Conservation (phyloP, 768 basidiomycete genomes). For the Phaeotremella fagi region DNA sequence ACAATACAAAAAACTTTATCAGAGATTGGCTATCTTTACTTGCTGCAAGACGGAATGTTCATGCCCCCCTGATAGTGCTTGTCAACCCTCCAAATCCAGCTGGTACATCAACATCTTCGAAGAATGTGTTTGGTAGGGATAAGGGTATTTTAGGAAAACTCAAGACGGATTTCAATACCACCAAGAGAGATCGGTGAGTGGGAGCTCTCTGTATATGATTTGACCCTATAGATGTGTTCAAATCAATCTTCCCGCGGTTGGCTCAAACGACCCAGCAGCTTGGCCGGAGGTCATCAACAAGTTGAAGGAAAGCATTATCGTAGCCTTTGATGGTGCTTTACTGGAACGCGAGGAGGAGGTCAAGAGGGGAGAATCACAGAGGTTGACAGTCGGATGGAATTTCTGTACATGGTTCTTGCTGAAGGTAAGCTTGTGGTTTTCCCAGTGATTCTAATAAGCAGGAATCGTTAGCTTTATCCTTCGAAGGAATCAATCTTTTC, state of each 20-base stretch:
- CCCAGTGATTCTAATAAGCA: slow-evolving; percentile 44
- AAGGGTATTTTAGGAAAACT: slow-evolving; percentile 81
- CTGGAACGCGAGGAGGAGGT: slow-evolving; percentile 83
- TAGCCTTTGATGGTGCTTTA: slow-evolving; percentile 75
- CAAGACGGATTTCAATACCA: slow-evolving; percentile 81
- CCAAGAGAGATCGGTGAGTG: slow-evolving; percentile 74
- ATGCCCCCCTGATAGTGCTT: slow-evolving; percentile 90
- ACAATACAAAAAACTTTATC: slow-evolving; percentile 72
- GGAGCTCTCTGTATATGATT: neutral
- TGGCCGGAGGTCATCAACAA: slow-evolving; percentile 87
- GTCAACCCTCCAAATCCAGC: slow-evolving; percentile 59
- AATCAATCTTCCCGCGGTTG: slow-evolving; percentile 49
- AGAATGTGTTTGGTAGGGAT: slow-evolving; percentile 75
- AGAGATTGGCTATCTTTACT: slow-evolving; percentile 81
- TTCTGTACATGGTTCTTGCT: slow-evolving; percentile 95
- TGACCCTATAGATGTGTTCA: slow-evolving; percentile 32
- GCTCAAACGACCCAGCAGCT: slow-evolving; percentile 66
- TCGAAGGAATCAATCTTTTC: slow-evolving; percentile 78
- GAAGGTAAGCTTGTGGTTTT: slow-evolving; percentile 59
- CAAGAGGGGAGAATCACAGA: slow-evolving; percentile 77
- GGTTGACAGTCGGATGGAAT: slow-evolving; percentile 95
- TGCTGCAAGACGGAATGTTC: slow-evolving; percentile 59
- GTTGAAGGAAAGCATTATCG: slow-evolving; percentile 82
- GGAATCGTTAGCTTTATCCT: slow-evolving; percentile 91
- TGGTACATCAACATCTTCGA: slow-evolving; percentile 15